Percentiles rank a stretch among this genome's conserved stretches.
Evolutionary conservation across 352 stramenopile species (phyloP).

Genomic region (Phytophthora macrochlamydospora): DNA sequence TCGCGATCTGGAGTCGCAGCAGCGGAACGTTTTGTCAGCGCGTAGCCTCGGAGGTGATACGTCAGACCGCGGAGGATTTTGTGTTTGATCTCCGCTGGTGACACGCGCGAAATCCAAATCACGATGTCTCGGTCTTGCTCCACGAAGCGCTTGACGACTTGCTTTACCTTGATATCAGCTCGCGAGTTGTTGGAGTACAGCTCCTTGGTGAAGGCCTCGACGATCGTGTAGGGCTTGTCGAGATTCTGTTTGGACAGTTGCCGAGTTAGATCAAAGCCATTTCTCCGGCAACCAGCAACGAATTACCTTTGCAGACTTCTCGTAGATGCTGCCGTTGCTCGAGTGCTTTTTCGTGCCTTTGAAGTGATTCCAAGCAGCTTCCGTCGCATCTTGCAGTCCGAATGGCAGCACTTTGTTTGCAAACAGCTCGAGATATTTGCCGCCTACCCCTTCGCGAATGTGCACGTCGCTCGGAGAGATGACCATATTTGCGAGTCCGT

Average conservation of each 20-base stretch:
- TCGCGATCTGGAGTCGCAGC: slow-evolving; percentile 29
- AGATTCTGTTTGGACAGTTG: slow-evolving; percentile 20
- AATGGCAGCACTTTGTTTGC: slow-evolving; percentile 34
- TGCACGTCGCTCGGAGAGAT: slow-evolving; percentile 23
- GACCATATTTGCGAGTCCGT: slow-evolving; percentile 25
- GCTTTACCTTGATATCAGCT: slow-evolving; percentile 53
- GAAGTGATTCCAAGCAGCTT: slow-evolving; percentile 33
- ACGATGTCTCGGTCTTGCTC: slow-evolving; percentile 61
- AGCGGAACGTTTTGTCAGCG: slow-evolving; percentile 49
- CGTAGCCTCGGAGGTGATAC: slow-evolving; percentile 61
- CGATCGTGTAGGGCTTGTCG: slow-evolving; percentile 51
- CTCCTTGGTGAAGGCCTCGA: slow-evolving; percentile 67
- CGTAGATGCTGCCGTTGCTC: slow-evolving; percentile 32
- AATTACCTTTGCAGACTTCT: slow-evolving; percentile 31
- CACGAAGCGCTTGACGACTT: slow-evolving; percentile 61
- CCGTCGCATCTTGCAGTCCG: slow-evolving; percentile 12
- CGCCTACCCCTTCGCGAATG: slow-evolving; percentile 21
- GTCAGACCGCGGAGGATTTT: slow-evolving; percentile 35
- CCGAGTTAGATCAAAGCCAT: slow-evolving; percentile 2
- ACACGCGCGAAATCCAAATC: slow-evolving; percentile 57
- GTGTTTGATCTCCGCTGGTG: slow-evolving; percentile 58
- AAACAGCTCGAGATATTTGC: slow-evolving; percentile 33
- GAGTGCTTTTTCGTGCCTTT: slow-evolving; percentile 35
- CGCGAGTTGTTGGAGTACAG: slow-evolving; percentile 50
- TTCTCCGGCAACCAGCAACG: neutral